Base-by-base conservation (phyloP, 2,329 filamentous ascomycete genomes). In the Talaromyces pinophilus region DNA sequence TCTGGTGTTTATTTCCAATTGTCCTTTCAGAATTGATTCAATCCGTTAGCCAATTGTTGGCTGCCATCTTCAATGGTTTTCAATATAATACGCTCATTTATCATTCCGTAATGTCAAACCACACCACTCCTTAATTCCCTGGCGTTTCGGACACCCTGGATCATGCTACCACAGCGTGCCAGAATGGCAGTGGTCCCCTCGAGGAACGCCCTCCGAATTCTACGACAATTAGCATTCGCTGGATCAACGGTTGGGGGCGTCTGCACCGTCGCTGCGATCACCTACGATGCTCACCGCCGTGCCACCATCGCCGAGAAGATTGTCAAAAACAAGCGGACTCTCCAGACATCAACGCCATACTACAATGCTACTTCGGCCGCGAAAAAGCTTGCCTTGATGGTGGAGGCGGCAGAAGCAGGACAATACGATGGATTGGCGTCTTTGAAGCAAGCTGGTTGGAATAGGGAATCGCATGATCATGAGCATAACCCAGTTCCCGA, bases 341-440 rank as follows among this genome's bases (percentile, higher is more conserved):
- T 81, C 8, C 78, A 79, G 62, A 74, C 78, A 42, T 78, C 78
- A 38, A 77, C 78, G 11, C 78, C 79, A 1, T 78, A 78, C 59
- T 81, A 80, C 71, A 73, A 78, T 78, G 75, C 79, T 57, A 76
- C 75, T 25, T 72, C 74, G 48, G 75, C 78, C 15, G 76, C 78
- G 22, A 73, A 69, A 50, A 72, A 76, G 44, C 71, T 81, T 10
- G 74, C 76, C 6, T 71, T 72, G 11, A 81, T 81, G 78, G 78
- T 82, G 68, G 79, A 80, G 57, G 78, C 79, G 2, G 80, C 80
- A 2, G 80, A 82, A 66, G 76, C 77, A 2, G 80, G 79, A 1
- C 78, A 81, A 25, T 81, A 81, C 50, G 73, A 76, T 64, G 77
- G 79, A 0, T 59, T 80, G 57, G 76, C 75, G 10, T 77, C 77